phyloP scores from a whole-genome alignment of 2,329 filamentous ascomycete genomes.

The Exophiala aquamarina region DNA sequence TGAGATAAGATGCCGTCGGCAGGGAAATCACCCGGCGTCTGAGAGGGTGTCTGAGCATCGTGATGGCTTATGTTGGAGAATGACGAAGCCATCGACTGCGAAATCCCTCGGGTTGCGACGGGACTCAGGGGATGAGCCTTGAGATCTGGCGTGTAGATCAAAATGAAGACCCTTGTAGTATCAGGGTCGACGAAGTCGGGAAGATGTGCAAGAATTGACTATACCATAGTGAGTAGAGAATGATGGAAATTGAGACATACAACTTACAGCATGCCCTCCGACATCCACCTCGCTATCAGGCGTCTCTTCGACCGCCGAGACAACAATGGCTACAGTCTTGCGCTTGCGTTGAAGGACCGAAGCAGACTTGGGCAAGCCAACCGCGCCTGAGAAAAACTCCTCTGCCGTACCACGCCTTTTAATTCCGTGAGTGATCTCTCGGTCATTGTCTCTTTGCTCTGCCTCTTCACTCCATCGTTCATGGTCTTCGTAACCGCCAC shows the following conservation, averaged over 20 bases:
- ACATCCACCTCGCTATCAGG: constrained; percentile 57
- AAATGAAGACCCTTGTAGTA: constrained; percentile 74
- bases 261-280: constrained; percentile 78
- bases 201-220: constrained; percentile 88
- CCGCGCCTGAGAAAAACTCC: constrained; percentile 29
- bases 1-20: constrained; percentile 55
- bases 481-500: constrained; percentile 79
- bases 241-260: not conserved
- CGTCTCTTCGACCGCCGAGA: constrained; percentile 72
- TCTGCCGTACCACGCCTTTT: constrained; percentile 32
- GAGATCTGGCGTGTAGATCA: constrained; percentile 83
- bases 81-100: constrained; percentile 63
- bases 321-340: constrained; percentile 83
- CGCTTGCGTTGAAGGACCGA: constrained; percentile 42
- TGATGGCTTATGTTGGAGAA: constrained; percentile 82
- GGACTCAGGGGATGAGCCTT: constrained; percentile 63
- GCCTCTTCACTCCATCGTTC: constrained; percentile 92
- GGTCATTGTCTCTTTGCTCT: constrained; percentile 58
- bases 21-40: constrained; percentile 59
- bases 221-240: constrained; percentile 11
- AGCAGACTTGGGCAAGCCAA: constrained; percentile 19
- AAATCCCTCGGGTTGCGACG: constrained; percentile 36
- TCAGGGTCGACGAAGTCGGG: constrained; percentile 73
- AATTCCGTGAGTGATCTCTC: constrained; percentile 24
- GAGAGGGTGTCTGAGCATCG: constrained; percentile 63